Conservation (phyloP, 208 protist species). For the Acanthamoeba culbertsoni region DNA sequence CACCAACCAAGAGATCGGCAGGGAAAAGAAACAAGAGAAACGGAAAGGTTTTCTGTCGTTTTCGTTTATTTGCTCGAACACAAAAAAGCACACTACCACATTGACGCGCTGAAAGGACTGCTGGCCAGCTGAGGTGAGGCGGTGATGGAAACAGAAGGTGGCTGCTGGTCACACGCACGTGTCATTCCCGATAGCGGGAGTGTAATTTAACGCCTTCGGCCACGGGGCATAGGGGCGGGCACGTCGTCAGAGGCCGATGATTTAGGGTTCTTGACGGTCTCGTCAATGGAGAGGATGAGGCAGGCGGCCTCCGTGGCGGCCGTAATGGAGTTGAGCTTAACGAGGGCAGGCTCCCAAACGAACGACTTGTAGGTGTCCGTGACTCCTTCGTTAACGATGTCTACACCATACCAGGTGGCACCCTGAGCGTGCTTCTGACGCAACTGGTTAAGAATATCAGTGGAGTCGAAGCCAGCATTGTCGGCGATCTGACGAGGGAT, state of each 20-base stretch:
- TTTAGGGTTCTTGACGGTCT: constrained; percentile 94
- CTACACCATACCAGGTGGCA: constrained; percentile 96
- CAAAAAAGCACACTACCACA: no score
- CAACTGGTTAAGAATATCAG: constrained; percentile 99
- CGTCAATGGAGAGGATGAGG: constrained; percentile 99
- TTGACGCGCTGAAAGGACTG: no score
- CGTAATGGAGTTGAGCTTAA: constrained; percentile 98
- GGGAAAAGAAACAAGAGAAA: background rate
- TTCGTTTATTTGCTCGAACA: no score
- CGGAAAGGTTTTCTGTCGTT: background rate
- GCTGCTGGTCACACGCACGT: no score
- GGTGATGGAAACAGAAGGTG: no score
- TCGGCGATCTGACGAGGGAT: constrained; percentile 98
- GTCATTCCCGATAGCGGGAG: no score
- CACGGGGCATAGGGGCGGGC: background rate
- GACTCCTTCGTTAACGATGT: constrained; percentile 97
- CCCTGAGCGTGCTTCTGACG: constrained; percentile 95
- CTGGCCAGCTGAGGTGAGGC: no score
- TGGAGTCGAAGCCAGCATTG: constrained; percentile 99
- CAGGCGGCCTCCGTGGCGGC: constrained; percentile 99
- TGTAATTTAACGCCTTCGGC: constrained; percentile 46
- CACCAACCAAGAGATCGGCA: background rate
- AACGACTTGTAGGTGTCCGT: constrained; percentile 96
- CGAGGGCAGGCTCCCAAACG: constrained; percentile 99
- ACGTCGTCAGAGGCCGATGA: constrained; percentile 10